Conservation (phyloP, 1,284 basidiomycete species). For the Sanghuangporus sanghuang region DNA sequence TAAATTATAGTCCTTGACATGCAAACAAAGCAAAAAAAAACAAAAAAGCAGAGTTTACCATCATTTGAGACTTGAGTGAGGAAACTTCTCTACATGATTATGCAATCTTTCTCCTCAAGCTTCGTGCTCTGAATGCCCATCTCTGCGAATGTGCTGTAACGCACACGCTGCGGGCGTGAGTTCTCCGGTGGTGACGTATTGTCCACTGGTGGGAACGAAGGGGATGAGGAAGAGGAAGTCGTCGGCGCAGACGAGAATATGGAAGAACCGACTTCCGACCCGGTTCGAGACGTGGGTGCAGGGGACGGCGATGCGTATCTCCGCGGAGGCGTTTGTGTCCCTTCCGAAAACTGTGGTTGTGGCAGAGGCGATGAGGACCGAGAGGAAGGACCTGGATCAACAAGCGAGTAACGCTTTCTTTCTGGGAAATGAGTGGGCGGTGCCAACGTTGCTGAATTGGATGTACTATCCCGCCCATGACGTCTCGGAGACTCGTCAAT, state of each 20-base stretch:
- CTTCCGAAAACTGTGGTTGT: neutral
- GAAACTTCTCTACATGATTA: constrained; percentile 55
- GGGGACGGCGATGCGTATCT: neutral
- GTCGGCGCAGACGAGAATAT: neutral
- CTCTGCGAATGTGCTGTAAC: constrained; percentile 83
- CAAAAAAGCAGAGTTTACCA: no score
- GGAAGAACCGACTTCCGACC: neutral
- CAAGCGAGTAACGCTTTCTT: constrained; percentile 37
- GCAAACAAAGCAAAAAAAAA: no score
- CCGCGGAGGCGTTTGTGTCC: neutral
- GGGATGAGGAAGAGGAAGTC: neutral
- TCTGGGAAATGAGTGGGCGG: constrained; percentile 23
- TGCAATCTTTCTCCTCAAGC: constrained; percentile 74
- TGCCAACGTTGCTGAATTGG: constrained; percentile 5
- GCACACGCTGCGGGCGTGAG: constrained; percentile 25
- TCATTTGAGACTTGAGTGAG: no score
- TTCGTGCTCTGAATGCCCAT: constrained; percentile 82
- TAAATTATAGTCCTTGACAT: no score
- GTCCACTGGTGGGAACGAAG: neutral
- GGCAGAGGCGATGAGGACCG: neutral
- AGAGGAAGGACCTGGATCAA: constrained; percentile 24
- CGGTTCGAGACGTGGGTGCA: neutral
- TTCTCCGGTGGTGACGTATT: neutral
- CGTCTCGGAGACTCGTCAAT: neutral
- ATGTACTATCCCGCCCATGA: neutral